phyloP scores from a whole-genome alignment of 768 basidiomycete species.

The Exidia glandulosa region DNA sequence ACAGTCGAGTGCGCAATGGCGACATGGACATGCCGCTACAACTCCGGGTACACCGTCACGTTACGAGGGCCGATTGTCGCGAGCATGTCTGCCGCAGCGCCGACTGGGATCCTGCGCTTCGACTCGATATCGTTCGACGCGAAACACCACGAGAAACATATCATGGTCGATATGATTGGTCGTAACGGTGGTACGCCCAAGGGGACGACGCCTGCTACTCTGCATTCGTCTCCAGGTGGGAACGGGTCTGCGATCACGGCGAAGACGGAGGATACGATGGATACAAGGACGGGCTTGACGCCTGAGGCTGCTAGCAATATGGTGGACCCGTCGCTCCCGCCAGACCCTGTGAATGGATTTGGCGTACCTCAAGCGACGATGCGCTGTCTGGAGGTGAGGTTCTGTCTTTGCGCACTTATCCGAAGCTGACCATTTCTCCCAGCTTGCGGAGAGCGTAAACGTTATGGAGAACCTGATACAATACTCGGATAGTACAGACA shows the following conservation, averaged over 20 bases:
- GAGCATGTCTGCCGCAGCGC: constrained; percentile 36
- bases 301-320: constrained; percentile 31
- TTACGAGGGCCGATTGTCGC: constrained; percentile 65
- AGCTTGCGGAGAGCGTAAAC: background rate
- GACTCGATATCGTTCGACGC: constrained; percentile 68
- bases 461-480: background rate
- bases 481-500: background rate
- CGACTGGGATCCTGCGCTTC: constrained; percentile 41
- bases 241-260: constrained; percentile 26
- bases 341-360: constrained; percentile 79
- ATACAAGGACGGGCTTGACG: background rate
- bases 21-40: constrained; percentile 74
- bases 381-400: constrained; percentile 72
- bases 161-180: constrained; percentile 31
- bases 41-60: constrained; percentile 67
- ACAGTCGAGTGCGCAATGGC: constrained; percentile 59
- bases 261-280: constrained; percentile 1
- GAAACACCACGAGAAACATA: constrained; percentile 59
- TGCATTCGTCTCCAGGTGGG: constrained; percentile 24
- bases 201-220: constrained; percentile 35
- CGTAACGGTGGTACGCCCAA: constrained; percentile 17
- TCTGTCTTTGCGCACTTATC: too few relatives aligned
- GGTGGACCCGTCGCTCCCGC: constrained; percentile 55
- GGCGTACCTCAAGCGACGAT: constrained; percentile 84
- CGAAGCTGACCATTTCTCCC: constrained; percentile 4